These are phyloP conservation scores for Jimgerdemannia lactiflua DNA, from an alignment of 192 early-diverging fungal genomes.

Conservation along the genomic window DNA sequence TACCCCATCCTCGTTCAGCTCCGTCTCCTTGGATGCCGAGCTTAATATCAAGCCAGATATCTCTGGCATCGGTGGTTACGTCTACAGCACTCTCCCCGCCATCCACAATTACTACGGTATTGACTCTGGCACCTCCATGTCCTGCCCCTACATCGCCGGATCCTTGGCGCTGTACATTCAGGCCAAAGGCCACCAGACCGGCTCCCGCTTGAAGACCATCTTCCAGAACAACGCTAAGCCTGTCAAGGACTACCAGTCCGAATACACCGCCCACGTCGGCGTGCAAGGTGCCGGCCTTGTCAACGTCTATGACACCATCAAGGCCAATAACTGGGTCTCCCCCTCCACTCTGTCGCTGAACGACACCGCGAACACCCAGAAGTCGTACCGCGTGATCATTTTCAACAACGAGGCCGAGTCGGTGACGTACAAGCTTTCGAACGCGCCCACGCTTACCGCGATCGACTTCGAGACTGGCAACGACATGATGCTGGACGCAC, in stretches of 20 bases:
- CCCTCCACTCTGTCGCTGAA: slow-evolving; percentile 3
- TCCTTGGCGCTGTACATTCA: slow-evolving; percentile 1
- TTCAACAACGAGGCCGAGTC: neutral
- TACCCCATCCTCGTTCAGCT: slow-evolving; percentile 65
- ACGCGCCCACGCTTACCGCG: neutral
- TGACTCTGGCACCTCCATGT: slow-evolving; percentile 93
- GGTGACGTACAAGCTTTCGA: neutral
- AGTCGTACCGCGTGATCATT: neutral
- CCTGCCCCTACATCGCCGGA: slow-evolving; percentile 82
- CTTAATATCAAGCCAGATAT: slow-evolving; percentile 57
- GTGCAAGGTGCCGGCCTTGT: neutral
- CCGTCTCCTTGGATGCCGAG: slow-evolving; percentile 58
- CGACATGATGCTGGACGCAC: neutral
- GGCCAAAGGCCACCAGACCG: neutral
- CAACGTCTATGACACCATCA: slow-evolving; percentile 1
- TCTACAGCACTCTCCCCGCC: slow-evolving; percentile 51
- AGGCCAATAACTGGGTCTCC: neutral
- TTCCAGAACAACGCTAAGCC: slow-evolving; percentile 7
- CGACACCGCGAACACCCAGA: neutral
- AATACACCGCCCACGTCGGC: neutral
- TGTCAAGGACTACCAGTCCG: neutral
- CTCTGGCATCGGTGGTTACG: slow-evolving; percentile 52
- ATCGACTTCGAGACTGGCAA: neutral
- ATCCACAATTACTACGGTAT: slow-evolving; percentile 34
- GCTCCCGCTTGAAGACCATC: neutral